A percentile compares a stretch with the other conserved stretches of the same genome.
These are phyloP conservation scores for Pseudocercospora fuligena DNA, from an alignment of 2,329 filamentous ascomycete species.

Conservation along the genomic window DNA sequence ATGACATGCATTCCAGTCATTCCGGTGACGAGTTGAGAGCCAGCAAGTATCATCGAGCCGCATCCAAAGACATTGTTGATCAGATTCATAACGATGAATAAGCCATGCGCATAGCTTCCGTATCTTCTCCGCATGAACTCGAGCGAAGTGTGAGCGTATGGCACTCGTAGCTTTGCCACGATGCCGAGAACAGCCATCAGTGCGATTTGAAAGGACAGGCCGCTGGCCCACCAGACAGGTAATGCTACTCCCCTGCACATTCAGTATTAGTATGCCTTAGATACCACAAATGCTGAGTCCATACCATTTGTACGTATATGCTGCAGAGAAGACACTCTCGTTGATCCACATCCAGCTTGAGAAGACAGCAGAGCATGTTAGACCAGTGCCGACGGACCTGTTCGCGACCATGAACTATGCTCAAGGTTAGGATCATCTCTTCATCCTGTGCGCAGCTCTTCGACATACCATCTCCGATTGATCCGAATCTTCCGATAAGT, in stretches of 20 bases:
- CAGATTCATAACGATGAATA: constrained; percentile 38
- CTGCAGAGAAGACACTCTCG: constrained; percentile 46
- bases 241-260: constrained; percentile 23
- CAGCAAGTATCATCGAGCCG: constrained; percentile 38
- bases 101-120: constrained; percentile 32
- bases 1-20: constrained; percentile 56
- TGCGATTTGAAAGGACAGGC: constrained; percentile 52
- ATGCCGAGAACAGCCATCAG: constrained; percentile 57
- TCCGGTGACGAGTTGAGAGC: constrained; percentile 36
- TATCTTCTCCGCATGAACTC: constrained; percentile 54
- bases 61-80: constrained; percentile 48
- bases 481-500: no score
- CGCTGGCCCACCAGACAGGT: constrained; percentile 43
- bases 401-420: constrained; percentile 44
- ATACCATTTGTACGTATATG: constrained; percentile 41
- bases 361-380: constrained; percentile 42
- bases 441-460: no score
- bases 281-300: no score
- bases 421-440: no score
- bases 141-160: constrained; percentile 57
- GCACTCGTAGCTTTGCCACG: constrained; percentile 55
- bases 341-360: constrained; percentile 49
- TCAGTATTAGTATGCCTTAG: no score
- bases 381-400: constrained; percentile 35
- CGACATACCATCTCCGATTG: no score